Evolutionary conservation across 2,329 filamentous ascomycete species (phyloP), one percentile per base, ranked within the genome.

Genomic region (Parastagonospora nodorum): DNA sequence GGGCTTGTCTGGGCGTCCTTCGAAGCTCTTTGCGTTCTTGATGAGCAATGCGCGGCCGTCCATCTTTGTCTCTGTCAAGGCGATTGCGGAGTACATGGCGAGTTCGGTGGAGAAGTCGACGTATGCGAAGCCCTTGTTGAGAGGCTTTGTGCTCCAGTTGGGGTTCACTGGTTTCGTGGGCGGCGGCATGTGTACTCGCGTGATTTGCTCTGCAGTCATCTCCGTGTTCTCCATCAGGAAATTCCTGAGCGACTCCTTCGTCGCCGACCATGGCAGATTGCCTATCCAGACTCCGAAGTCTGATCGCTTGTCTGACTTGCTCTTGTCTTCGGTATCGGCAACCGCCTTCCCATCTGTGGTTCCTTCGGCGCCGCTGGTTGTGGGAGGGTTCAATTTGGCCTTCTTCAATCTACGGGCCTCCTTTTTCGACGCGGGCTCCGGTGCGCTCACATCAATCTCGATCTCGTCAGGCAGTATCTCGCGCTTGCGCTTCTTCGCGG

Each of bases 81-180:
- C 88, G 57, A 97, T 82, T 40, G 92, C 92, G n/a, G 87, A 84
- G 30, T 91, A 79, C 66, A 92, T 83, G 37, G 86, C 83, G 35
- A 87, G 82, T 15, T 79, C 68, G 19, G 83, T 88, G 39, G 85
- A 79, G 69, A 99, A 96, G 72, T 99, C 95, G 58, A 99, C 86
- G 69, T 99, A 99, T 47, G 94, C 94, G 70, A 97, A 99, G 12
- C 94, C 95, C 75, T 89, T 93, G 78, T 97, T 99, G 64, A 87
- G 79, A 16, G 82, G 75, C 63, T 81, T 84, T 30, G 74, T 74
- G 58, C 77, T 79, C 58, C 77, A 76, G 11, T 57, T 66, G 16
- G 66, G 63, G 31, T 66, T 67, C 5, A 68, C 61, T 2, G 66
- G 60, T 29, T 71, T 68, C 6, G 65, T 69, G 3, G 81, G 79